Base-by-base conservation (phyloP, 768 basidiomycete genomes). In the Serpula lacrymans region DNA sequence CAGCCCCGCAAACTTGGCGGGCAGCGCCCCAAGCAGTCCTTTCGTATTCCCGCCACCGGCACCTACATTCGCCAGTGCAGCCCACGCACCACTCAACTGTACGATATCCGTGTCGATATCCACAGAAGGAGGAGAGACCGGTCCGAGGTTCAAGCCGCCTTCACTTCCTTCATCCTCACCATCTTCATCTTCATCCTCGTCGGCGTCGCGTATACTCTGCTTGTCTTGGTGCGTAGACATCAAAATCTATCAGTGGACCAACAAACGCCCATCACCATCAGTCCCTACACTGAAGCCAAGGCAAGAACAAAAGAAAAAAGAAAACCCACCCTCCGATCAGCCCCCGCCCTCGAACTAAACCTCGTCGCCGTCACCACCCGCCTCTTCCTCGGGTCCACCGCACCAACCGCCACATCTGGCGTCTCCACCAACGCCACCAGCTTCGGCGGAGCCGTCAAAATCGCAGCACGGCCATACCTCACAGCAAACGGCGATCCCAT, bases 341-440 rank as follows among this genome's bases (percentile, higher is more conserved):
- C 88, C 2, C 90, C 92, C 5, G 75, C 67, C 41, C 92, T 70
- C 17, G 86, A 82, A 57, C 89, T 91, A 56, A 93, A 94, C 45
- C 91, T 68, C 13, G 90, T 95, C 6, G 88, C 86, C 39, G 88
- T 91, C 11, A 90, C 84, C 1, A 93, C 87, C 34, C 91, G 68
- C 50, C 85, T 71, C 71, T 92, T 89, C 59, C 74, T 69, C 13
- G 88, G 80, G 59, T 94, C 91, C 7, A 92, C 86, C 17, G 90
- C 87, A 7, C 91, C 91, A 26, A 90, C 79, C n/a, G 82, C 89
- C 7, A 91, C 82, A 56, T 92, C 91, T 0, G 89, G 88, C 8
- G 88, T 91, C 59, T 87, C 87, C 13, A 93, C 83, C 22, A 92
- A 67, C 4, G 84, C 88, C 13, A 93, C 75, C 21, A 93, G 64